Evolutionary conservation across 768 basidiomycete genomes (phyloP), one percentile per base, ranked within the genome.

Genomic region (Serendipita vermifera): DNA sequence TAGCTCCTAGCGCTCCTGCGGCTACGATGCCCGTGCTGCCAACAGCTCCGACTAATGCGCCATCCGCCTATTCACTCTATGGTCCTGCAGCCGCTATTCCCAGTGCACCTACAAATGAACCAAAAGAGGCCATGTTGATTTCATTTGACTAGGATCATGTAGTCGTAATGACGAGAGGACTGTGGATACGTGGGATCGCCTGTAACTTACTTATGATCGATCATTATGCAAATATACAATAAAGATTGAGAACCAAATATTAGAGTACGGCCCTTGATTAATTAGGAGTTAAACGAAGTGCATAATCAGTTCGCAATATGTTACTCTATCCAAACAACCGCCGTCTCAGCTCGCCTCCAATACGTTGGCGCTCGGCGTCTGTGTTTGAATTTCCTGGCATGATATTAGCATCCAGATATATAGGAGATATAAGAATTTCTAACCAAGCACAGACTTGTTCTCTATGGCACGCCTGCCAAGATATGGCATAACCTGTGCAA

Each of bases 401-500:
- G 46, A 20, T 9, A 9, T 22, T 29, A 29, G 17, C 7, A 51
- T 9, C 22, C 22, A 29, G n/a, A 22, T 51, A 24, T 26, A 51
- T 7, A 29, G 7, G 31, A 9, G 31, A 5, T 15, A 5, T 2
- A 5, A 29, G n/a, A 9, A n/a, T 36, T 36, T 7, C 46, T 9
- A 26, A 14, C 83, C 85, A 26, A 97, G 77, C 2, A 96, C 75
- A 0, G 83, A 83, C 68, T 90, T 93, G 72, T 97, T 96, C 79
- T 96, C 92, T 40, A 91, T 82, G 0, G 91, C 92, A 14, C 93
- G 75, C 31, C 91, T 77, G 36, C 83, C 77, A 6, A 96, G 77
- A 66, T 94, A 97, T 0, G 93, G 91, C 81, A 96, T 83, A 7
- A 90, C 85, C 81, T 85, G 54, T 58, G 60, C 17, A 60, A 46